phyloP scores from a whole-genome alignment of 352 stramenopile species.

The Thalassiosira hispida region DNA sequence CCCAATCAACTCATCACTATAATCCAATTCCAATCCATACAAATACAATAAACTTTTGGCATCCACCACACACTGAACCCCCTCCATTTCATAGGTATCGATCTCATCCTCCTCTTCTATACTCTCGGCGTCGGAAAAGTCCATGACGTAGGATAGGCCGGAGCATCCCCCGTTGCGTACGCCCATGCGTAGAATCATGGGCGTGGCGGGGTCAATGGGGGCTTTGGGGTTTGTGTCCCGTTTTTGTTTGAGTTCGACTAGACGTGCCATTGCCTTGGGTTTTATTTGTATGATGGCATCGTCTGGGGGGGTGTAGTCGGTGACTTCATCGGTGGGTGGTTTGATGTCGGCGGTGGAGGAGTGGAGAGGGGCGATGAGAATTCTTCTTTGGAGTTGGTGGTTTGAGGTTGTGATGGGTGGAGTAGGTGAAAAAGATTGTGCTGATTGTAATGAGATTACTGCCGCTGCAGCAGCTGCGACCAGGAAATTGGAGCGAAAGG shows the following conservation, averaged over 20 bases:
- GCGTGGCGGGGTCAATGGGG: slow-evolving; percentile 26
- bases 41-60: slow-evolving; percentile 89
- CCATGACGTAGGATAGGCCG: slow-evolving; percentile 88
- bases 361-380: not conserved
- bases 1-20: slow-evolving; percentile 88
- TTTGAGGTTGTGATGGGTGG: not conserved
- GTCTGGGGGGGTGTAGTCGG: slow-evolving; percentile 63
- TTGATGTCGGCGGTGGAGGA: slow-evolving; percentile 42
- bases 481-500: not conserved
- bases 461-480: not conserved
- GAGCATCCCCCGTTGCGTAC: slow-evolving; percentile 85
- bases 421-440: slow-evolving; percentile 6
- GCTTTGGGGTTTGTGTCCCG: slow-evolving; percentile 52
- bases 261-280: slow-evolving; percentile 75
- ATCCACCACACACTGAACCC: slow-evolving; percentile 87
- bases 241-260: slow-evolving; percentile 78
- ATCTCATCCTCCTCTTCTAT: slow-evolving; percentile 87
- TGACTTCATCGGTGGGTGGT: not conserved
- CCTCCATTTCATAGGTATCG: slow-evolving; percentile 81
- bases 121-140: slow-evolving; percentile 83
- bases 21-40: slow-evolving; percentile 89
- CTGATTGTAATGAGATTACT: not conserved
- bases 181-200: slow-evolving; percentile 80
- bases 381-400: not conserved
- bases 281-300: slow-evolving; percentile 80